Evolutionary conservation across 2,329 filamentous ascomycete genomes (phyloP).

Genomic region (Waltergamsia citrina): DNA sequence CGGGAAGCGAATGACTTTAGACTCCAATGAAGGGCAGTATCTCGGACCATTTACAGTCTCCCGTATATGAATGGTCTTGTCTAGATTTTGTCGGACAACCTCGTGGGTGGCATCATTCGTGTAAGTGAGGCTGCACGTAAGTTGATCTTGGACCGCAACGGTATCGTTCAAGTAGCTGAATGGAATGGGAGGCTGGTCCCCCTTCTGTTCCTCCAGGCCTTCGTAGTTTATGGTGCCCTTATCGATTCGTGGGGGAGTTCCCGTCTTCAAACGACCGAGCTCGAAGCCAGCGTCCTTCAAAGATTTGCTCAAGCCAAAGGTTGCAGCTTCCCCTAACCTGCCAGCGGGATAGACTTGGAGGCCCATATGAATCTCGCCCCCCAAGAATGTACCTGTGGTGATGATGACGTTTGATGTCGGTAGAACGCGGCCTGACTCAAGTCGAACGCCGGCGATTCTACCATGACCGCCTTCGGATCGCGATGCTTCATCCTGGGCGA

Average conservation of each 20-base stretch:
- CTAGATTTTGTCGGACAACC: conserved; percentile 79
- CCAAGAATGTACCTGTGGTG: conserved; percentile 90
- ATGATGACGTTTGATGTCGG: conserved; percentile 78
- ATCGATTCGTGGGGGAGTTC: conserved; percentile 83
- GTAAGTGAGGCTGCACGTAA: conserved; percentile 78
- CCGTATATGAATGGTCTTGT: conserved; percentile 92
- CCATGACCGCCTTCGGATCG: conserved; percentile 29
- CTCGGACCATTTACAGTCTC: conserved; percentile 90
- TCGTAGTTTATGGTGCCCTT: conserved; percentile 73
- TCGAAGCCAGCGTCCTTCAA: conserved; percentile 80
- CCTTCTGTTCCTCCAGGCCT: conserved; percentile 60
- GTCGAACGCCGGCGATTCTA: conserved; percentile 72
- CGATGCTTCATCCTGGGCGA: conserved; percentile 31
- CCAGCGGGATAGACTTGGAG: conserved; percentile 77
- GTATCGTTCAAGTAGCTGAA: conserved; percentile 83
- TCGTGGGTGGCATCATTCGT: conserved; percentile 79
- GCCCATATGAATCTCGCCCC: conserved; percentile 94
- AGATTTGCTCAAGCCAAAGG: conserved; percentile 85
- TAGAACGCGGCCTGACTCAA: conserved; percentile 82
- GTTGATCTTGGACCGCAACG: conserved; percentile 71
- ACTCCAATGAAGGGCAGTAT: conserved; percentile 92
- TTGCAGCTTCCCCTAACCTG: conserved; percentile 88
- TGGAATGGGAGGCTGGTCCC: conserved; percentile 77
- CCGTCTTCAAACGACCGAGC: conserved; percentile 86
- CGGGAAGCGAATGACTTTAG: conserved; percentile 82